Conservation (phyloP, 352 stramenopile species). For the Pythium myriotylum region DNA sequence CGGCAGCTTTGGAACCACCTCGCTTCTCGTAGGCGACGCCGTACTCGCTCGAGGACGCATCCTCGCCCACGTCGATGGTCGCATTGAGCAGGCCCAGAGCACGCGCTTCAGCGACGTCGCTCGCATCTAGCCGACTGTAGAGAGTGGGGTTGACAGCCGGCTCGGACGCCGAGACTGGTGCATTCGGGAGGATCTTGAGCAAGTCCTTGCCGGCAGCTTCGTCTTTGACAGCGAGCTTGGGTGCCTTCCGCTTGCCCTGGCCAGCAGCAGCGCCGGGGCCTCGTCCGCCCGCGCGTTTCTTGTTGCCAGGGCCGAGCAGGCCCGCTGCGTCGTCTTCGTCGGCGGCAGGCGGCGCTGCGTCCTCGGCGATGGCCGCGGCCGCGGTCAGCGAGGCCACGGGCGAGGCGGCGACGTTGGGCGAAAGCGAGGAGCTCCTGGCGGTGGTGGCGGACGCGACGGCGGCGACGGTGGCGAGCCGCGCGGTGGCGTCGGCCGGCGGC, state of each 20-base stretch:
- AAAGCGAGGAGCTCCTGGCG: background rate
- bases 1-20: slow-evolving; percentile 50
- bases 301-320: slow-evolving; percentile 13
- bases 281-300: slow-evolving; percentile 22
- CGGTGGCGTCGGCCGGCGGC: background rate
- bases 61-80: slow-evolving; percentile 45
- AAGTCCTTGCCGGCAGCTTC: slow-evolving; percentile 4
- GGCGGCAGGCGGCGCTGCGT: background rate
- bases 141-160: slow-evolving; percentile 15
- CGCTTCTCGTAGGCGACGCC: slow-evolving; percentile 81
- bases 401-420: background rate
- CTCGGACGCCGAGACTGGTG: slow-evolving; percentile 7
- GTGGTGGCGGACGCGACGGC: background rate
- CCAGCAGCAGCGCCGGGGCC: slow-evolving; percentile 12
- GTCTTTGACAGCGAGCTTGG: slow-evolving; percentile 9
- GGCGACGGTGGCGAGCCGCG: background rate
- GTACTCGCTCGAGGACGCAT: slow-evolving; percentile 53
- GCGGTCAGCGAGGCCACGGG: background rate
- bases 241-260: slow-evolving; percentile 19
- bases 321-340: background rate
- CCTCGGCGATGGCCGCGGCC: background rate
- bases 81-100: slow-evolving; percentile 51
- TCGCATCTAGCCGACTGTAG: slow-evolving; percentile 67
- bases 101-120: slow-evolving; percentile 51
- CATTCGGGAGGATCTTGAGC: slow-evolving; percentile 23